Conservation (phyloP, 2,329 filamentous ascomycete species). For the Colletotrichum lindemuthianum region DNA sequence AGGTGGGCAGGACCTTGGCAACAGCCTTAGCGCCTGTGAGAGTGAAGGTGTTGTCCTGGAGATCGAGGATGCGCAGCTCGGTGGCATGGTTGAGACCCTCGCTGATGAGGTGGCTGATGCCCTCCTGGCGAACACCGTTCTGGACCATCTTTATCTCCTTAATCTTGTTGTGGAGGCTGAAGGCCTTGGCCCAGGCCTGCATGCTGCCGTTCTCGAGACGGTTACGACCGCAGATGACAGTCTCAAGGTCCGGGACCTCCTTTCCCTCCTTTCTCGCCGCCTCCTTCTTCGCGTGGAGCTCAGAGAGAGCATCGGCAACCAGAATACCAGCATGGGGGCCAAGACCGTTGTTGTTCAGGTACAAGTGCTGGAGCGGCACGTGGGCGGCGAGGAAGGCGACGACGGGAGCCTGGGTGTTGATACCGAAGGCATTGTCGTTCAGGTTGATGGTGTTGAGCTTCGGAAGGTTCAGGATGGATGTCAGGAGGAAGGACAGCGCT, state of each 20-base stretch:
- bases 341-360: conserved; percentile 98
- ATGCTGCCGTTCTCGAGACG: conserved; percentile 95
- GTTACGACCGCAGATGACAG: conserved; percentile 97
- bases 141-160: conserved; percentile 96
- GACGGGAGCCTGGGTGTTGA: conserved; percentile 92
- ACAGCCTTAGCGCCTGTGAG: conserved; percentile 81
- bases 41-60: conserved; percentile 99
- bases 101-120: conserved; percentile 82
- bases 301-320: conserved; percentile 86
- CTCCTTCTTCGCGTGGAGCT: conserved; percentile 85
- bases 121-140: conserved; percentile 95
- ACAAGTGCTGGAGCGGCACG: conserved; percentile 89
- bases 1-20: conserved; percentile 77
- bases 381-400: conserved; percentile 91
- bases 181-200: conserved; percentile 92
- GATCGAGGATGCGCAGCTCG: conserved; percentile 79
- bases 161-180: conserved; percentile 82
- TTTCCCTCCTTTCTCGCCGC: conserved; percentile 77
- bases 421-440: conserved; percentile 97
- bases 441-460: conserved; percentile 92
- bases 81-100: conserved; percentile 79
- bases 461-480: conserved; percentile 84
- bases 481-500: conserved; percentile 86
- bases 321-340: conserved; percentile 90
- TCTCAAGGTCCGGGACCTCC: conserved; percentile 86